These are phyloP conservation scores for Didymella keratinophila DNA, from an alignment of 2,329 filamentous ascomycete species.

Conservation along the genomic window DNA sequence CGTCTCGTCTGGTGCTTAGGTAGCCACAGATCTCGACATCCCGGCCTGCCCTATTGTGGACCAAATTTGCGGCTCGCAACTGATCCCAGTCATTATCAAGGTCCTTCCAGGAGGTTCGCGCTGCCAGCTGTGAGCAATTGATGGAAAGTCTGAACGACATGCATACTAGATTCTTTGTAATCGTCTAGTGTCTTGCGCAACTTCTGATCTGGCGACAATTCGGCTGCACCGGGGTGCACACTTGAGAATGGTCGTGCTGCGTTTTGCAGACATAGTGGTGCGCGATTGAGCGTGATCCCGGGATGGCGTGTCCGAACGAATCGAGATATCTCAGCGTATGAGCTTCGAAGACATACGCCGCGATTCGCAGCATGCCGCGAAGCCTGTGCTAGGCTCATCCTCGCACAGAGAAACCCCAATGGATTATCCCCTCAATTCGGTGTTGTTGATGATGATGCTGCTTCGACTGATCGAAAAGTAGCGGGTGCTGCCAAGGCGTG, in stretches of 20 bases:
- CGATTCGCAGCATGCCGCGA: constrained; percentile 26
- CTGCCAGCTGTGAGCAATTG: constrained; percentile 8
- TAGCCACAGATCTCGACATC: constrained; percentile 63
- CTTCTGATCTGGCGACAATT: constrained; percentile 26
- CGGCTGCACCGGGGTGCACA: constrained; percentile 3
- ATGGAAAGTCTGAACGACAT: neutral
- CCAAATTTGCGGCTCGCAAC: constrained; percentile 8
- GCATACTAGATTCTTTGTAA: constrained; percentile 46
- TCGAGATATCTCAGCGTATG: constrained; percentile 47
- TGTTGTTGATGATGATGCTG: constrained; percentile 9
- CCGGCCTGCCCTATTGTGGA: constrained; percentile 12
- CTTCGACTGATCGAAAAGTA: constrained; percentile 18
- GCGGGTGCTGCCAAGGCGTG: constrained; percentile 20
- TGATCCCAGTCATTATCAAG: constrained; percentile 42
- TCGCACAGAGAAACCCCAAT: neutral
- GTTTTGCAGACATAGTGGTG: constrained; percentile 18
- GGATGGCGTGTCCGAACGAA: constrained; percentile 42
- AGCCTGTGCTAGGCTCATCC: constrained; percentile 37
- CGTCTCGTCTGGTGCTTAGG: constrained; percentile 70
- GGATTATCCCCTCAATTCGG: neutral
- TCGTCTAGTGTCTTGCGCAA: constrained; percentile 36
- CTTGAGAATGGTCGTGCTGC: constrained; percentile 27
- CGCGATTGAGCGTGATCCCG: constrained; percentile 32
- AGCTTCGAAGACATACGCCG: constrained; percentile 34
- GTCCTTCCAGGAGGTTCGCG: constrained; percentile 34